phyloP scores from a whole-genome alignment of 2,329 filamentous ascomycete genomes.

The Paecilomyces variotii region DNA sequence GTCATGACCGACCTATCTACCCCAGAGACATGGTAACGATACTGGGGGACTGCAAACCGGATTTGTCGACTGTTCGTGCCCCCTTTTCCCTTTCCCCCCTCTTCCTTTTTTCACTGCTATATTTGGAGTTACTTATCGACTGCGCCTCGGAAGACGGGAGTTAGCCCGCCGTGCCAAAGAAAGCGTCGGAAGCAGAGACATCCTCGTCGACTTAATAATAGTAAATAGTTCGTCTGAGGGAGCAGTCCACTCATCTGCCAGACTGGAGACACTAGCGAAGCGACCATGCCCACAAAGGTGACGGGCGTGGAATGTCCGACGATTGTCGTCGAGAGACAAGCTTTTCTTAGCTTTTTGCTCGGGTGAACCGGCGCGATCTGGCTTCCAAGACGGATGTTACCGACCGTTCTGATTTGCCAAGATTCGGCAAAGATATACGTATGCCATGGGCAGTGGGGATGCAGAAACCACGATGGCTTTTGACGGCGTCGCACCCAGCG shows the following conservation, averaged over 20 bases:
- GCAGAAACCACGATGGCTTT: not conserved
- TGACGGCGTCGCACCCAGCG: not conserved
- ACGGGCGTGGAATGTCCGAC: not conserved
- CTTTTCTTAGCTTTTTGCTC: not conserved
- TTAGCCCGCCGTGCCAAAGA: not conserved
- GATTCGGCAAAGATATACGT: not conserved
- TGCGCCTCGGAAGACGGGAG: not conserved
- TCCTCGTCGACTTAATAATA: not conserved
- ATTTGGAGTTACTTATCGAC: not conserved
- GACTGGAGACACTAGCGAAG: not conserved
- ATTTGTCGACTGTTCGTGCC: not conserved
- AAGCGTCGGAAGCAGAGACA: not conserved
- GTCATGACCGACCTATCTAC: not conserved
- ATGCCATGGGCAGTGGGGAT: not conserved
- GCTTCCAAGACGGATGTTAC: not conserved
- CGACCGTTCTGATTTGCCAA: not conserved
- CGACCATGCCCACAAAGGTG: not conserved
- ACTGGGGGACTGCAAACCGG: not conserved
- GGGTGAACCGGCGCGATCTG: not conserved
- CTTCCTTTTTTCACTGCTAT: not conserved
- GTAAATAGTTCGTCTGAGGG: not conserved
- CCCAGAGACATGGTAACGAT: not conserved
- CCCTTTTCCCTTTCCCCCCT: not conserved
- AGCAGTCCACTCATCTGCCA: not conserved
- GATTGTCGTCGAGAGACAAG: not conserved